phyloP scores from a whole-genome alignment of 305 asterid species.

The Rubia tinctorum region DNA sequence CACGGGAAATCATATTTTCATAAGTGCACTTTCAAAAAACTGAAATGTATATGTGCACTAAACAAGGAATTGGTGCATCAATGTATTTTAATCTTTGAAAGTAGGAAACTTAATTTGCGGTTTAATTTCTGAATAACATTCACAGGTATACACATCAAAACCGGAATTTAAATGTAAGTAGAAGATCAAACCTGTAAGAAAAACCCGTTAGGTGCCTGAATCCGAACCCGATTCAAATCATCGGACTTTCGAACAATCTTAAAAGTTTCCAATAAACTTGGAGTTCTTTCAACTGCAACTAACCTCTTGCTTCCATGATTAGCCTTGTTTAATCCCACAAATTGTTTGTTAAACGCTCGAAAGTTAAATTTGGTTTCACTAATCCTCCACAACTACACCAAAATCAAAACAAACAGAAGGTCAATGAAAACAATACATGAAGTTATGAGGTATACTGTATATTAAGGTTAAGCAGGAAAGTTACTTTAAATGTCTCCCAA shows the following conservation, averaged over 20 bases:
- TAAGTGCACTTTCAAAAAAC: no score
- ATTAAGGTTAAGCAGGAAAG: no score
- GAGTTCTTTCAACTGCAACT: slow-evolving; percentile 30
- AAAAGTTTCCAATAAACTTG: slow-evolving; percentile 35
- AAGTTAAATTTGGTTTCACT: slow-evolving; percentile 46
- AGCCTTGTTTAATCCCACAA: slow-evolving; percentile 44
- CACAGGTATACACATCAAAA: no score
- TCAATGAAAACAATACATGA: neutral
- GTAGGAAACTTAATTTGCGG: neutral
- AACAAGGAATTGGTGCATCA: no score
- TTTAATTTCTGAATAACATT: no score
- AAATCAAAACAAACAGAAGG: neutral
- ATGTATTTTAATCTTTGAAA: no score
- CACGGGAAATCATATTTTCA: no score
- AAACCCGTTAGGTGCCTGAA: slow-evolving; percentile 50
- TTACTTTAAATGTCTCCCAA: slow-evolving; percentile 70
- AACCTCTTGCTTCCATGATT: slow-evolving; percentile 17
- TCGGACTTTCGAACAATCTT: slow-evolving; percentile 37
- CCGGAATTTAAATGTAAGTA: neutral
- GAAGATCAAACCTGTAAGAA: slow-evolving; percentile 47
- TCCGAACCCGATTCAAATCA: slow-evolving; percentile 44
- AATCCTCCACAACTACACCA: slow-evolving; percentile 62
- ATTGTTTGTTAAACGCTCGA: slow-evolving; percentile 57
- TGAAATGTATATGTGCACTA: no score
- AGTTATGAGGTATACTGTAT: no score